Evolutionary conservation across 2,329 filamentous ascomycete species (phyloP).

Genomic region (Fusarium proliferatum): DNA sequence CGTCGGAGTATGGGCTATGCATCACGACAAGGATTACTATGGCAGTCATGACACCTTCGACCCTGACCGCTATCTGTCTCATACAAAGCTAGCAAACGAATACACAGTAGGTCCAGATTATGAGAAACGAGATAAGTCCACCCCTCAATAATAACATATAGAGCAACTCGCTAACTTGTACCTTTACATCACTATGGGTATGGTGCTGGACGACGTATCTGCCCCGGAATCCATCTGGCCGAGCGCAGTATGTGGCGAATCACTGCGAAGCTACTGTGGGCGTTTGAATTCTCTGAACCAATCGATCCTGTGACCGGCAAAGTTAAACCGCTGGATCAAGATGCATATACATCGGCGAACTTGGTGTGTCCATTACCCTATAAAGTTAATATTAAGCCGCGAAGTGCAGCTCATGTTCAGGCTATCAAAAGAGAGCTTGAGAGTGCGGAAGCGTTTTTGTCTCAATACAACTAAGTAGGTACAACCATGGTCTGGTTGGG

Average conservation of each 20-base stretch:
- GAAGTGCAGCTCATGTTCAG: background rate
- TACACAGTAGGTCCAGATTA: background rate
- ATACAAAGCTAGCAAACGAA: background rate
- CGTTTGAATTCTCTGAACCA: background rate
- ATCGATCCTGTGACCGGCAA: background rate
- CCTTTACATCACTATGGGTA: background rate
- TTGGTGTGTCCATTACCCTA: background rate
- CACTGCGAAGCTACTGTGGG: background rate
- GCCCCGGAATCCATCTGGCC: background rate
- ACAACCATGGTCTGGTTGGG: fast-evolving
- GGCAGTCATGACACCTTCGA: background rate
- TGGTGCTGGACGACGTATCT: background rate
- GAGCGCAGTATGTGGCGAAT: background rate
- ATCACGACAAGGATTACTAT: background rate
- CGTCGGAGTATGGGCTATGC: background rate
- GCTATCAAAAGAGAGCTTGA: background rate
- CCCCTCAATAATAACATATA: too few relatives aligned
- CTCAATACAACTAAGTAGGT: background rate
- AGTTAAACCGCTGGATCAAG: background rate
- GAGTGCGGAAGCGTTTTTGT: background rate
- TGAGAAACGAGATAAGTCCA: background rate
- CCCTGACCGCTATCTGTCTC: background rate
- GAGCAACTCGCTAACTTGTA: background rate
- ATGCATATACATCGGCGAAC: background rate
- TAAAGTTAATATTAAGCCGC: background rate